Conservation (phyloP, 2,329 filamentous ascomycete species). For the Fusarium albosuccineum region DNA sequence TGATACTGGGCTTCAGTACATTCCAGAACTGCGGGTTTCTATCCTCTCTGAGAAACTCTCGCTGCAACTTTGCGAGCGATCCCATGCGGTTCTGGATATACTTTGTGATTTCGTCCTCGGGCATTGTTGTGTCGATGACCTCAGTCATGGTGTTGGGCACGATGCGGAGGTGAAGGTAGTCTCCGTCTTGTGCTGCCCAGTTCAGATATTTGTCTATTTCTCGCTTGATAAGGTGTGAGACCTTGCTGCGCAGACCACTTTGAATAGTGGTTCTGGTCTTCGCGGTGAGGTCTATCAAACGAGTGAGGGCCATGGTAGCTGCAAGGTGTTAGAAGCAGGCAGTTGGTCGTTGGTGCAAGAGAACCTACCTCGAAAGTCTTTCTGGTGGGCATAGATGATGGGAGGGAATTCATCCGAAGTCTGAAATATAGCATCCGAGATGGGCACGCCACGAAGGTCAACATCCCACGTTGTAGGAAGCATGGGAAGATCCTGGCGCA, state of each 20-base stretch:
- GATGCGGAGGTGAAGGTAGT: constrained; percentile 50
- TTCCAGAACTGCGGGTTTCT: constrained; percentile 50
- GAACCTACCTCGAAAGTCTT: constrained; percentile 54
- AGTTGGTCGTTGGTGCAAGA: no score
- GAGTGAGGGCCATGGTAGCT: constrained; percentile 57
- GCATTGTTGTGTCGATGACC: constrained; percentile 49
- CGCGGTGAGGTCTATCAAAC: constrained; percentile 57
- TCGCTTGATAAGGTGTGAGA: constrained; percentile 51
- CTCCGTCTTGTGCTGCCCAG: constrained; percentile 59
- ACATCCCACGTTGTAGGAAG: constrained; percentile 57
- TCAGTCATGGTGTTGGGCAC: constrained; percentile 57
- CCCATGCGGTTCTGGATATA: constrained; percentile 54
- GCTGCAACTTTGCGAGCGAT: constrained; percentile 52
- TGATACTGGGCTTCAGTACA: constrained; percentile 39
- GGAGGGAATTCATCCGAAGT: constrained; percentile 49
- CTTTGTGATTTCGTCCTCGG: constrained; percentile 50
- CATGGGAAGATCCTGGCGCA: constrained; percentile 57
- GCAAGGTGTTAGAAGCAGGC: constrained; percentile 23
- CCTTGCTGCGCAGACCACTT: constrained; percentile 50
- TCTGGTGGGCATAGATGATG: constrained; percentile 54
- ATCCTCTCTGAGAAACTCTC: constrained; percentile 51
- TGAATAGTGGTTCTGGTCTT: constrained; percentile 53
- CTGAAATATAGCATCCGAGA: constrained; percentile 54
- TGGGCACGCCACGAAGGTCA: constrained; percentile 57
- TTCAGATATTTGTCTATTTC: constrained; percentile 52